Base-by-base conservation (phyloP, 805 yeast genomes). In the Kodamaea kakaduensis region DNA sequence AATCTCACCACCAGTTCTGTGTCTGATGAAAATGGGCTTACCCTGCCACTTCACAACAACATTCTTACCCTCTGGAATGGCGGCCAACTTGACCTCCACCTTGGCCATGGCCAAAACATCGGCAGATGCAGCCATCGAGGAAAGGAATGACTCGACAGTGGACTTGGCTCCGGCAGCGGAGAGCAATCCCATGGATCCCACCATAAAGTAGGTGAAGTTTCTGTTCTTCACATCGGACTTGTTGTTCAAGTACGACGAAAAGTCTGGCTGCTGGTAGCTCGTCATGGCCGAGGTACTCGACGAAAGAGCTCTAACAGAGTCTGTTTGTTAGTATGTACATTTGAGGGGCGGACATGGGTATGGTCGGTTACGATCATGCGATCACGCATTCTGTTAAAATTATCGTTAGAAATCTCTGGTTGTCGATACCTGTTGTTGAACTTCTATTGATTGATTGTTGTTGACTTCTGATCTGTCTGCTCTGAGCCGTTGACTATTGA, bases 41-140 rank as follows among this genome's bases (percentile, higher is more conserved):
- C 99, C 99, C 71, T 94, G 96, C 99, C 99, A 93, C 72, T 93
- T 93, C 52, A 93, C 95, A 58, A 93, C 86, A 47, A 93, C 94
- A 69, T 93, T 93, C 76, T 90, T 90, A 69, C 97, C 97, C 64
- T 82, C 87, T 56, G 99, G 99, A 48, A 93, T 87, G 45, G 86
- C 84, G 39, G 82, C 78, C 56, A 93, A 80, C 63, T 85, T 89
- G 51, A 93, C 96, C 75, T 93, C 98, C 55, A 90, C 96, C 74
- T 93, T 93, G 54, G 99, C 98, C 95, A 93, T 82, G 44, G 98
- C 98, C 71, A 93, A 78, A 42, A 93, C 95, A 74, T 93, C 99
- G 47, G 97, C 96, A 43, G 98, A 89, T 22, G 99, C 99, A 49
- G 96, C 78, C 95, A 89, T 82, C 48, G 97, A 77, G 42, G 85